Evolutionary conservation across 2,329 filamentous ascomycete genomes (phyloP).

Genomic region (Fusarium pininemorale): DNA sequence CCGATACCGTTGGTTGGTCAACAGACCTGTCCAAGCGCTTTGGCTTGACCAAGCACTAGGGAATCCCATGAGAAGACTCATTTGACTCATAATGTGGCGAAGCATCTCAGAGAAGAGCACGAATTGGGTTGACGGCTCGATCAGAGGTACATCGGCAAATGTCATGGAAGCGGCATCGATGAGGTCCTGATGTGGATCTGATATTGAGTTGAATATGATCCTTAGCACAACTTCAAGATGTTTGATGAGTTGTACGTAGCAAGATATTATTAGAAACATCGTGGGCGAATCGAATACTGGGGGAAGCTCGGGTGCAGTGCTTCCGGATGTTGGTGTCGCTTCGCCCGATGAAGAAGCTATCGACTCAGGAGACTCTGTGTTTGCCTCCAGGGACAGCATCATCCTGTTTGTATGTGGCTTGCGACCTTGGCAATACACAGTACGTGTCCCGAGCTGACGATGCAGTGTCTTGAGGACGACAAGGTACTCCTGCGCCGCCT

Average conservation of each 20-base stretch:
- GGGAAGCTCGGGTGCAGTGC: slow-evolving; percentile 1
- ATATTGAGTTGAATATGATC: slow-evolving; percentile 30
- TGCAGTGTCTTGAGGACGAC: slow-evolving; percentile 38
- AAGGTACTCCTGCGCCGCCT: slow-evolving; percentile 40
- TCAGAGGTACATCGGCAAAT: slow-evolving; percentile 39
- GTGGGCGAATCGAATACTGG: slow-evolving; percentile 39
- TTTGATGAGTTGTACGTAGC: slow-evolving; percentile 41
- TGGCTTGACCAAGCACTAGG: slow-evolving; percentile 35
- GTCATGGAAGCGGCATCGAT: slow-evolving; percentile 31
- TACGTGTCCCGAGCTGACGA: slow-evolving; percentile 31
- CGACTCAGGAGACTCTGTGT: not conserved
- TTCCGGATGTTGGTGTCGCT: not conserved
- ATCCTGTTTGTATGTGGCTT: slow-evolving; percentile 8
- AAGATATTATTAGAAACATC: slow-evolving; percentile 44
- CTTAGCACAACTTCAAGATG: slow-evolving; percentile 39
- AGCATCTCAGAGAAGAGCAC: slow-evolving; percentile 43
- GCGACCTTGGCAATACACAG: not conserved
- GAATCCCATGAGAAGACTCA: slow-evolving; percentile 41
- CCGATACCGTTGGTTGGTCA: slow-evolving; percentile 29
- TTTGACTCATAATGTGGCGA: slow-evolving; percentile 38
- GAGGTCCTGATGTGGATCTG: slow-evolving; percentile 13
- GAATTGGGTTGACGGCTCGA: slow-evolving; percentile 41
- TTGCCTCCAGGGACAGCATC: not conserved
- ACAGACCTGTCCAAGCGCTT: slow-evolving; percentile 40
- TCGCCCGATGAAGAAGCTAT: slow-evolving; percentile 1